Percentiles rank a stretch among this genome's conserved stretches.
Conservation (phyloP, 805 yeast species). For the Candida nanaspora region DNA sequence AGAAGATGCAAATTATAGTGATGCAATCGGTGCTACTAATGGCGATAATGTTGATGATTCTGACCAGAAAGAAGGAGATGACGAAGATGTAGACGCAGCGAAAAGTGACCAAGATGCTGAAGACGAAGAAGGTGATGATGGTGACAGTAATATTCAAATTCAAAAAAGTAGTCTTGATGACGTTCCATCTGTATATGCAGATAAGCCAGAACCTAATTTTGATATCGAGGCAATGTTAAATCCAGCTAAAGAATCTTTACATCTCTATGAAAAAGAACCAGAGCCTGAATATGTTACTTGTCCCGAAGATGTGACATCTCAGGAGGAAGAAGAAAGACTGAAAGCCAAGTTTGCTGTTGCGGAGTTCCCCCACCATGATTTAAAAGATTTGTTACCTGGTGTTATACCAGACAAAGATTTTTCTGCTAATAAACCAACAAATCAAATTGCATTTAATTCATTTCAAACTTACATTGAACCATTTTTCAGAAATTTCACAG, state of each 20-base stretch:
- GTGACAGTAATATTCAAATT: not conserved
- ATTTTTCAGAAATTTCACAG: conserved; percentile 67
- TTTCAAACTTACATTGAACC: conserved; percentile 82
- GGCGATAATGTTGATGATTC: conserved; percentile 2
- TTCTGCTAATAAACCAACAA: conserved; percentile 73
- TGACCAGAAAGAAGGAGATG: not conserved
- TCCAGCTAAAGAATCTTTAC: conserved; percentile 13
- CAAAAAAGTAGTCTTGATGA: conserved; percentile 19
- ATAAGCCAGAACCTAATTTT: conserved; percentile 9
- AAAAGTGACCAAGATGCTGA: conserved; percentile 7
- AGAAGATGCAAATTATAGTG: conserved; percentile 3
- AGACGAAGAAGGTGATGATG: conserved; percentile 1
- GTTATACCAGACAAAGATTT: conserved; percentile 81
- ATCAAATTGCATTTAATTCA: conserved; percentile 88
- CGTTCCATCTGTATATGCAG: conserved; percentile 37
- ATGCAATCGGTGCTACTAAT: conserved; percentile 1
- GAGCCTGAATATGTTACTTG: conserved; percentile 73
- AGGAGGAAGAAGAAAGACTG: conserved; percentile 59
- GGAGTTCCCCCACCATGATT: conserved; percentile 76
- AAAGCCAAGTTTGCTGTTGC: conserved; percentile 81
- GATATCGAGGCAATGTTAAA: conserved; percentile 14
- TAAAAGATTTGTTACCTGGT: conserved; percentile 77
- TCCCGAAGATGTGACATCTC: conserved; percentile 50
- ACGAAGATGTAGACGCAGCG: conserved; percentile 1
- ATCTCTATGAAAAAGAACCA: conserved; percentile 35